Percentiles rank a stretch among this genome's conserved stretches.
phyloP scores from a whole-genome alignment of 148 eudicot species.

The Polygonum maritimum region DNA sequence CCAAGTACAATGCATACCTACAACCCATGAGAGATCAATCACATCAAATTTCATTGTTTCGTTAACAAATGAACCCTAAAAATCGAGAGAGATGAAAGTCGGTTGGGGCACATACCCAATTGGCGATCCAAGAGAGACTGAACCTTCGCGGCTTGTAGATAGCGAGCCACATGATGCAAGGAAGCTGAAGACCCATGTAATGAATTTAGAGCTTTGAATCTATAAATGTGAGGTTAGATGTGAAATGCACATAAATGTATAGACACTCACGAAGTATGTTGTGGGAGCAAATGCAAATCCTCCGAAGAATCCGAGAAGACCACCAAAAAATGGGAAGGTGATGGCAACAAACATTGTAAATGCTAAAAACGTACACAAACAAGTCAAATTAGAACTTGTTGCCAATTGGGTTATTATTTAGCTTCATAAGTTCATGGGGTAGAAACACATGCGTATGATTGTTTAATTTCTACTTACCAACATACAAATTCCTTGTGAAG shows the following conservation, averaged over 20 bases:
- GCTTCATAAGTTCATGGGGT: not conserved
- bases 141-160: slow-evolving; percentile 10
- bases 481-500: slow-evolving; percentile 24
- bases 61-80: not conserved
- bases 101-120: not conserved
- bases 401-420: not conserved
- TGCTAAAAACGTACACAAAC: not conserved
- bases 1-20: slow-evolving; percentile 2
- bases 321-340: slow-evolving; percentile 7
- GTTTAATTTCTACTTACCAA: slow-evolving; percentile 27
- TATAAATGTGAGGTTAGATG: not conserved
- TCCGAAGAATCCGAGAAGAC: slow-evolving; percentile 13
- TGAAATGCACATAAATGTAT: not conserved
- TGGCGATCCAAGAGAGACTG: slow-evolving; percentile 4
- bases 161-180: slow-evolving; percentile 11
- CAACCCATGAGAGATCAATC: not conserved
- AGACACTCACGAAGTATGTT: not conserved
- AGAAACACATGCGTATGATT: not conserved
- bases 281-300: slow-evolving; percentile 12
- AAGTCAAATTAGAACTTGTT: not conserved
- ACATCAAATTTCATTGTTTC: not conserved
- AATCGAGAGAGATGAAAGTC: not conserved
- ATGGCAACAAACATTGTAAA: slow-evolving; percentile 7
- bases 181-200: not conserved
- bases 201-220: not conserved